Percentiles rank a stretch among this genome's conserved stretches.
Conservation (phyloP, 2,329 filamentous ascomycete species). For the Clonostachys solani region DNA sequence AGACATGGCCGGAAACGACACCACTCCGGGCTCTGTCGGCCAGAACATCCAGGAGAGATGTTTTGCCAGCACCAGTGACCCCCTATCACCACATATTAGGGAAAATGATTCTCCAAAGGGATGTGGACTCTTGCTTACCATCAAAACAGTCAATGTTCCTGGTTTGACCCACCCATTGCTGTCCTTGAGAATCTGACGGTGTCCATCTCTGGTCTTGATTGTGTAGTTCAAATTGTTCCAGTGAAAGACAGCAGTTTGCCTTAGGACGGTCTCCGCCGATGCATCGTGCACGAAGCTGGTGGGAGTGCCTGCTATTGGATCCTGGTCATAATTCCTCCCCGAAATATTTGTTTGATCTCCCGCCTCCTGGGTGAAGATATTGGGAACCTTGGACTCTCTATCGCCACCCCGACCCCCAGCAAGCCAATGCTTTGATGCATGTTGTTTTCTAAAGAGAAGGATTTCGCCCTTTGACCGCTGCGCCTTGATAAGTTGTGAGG, state of each 20-base stretch:
- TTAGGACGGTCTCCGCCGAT: slow-evolving; percentile 16
- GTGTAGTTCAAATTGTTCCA: slow-evolving; percentile 71
- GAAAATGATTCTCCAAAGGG: slow-evolving; percentile 43
- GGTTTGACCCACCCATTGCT: slow-evolving; percentile 72
- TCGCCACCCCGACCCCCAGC: no score
- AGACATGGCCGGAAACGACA: slow-evolving; percentile 61
- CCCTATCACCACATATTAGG: slow-evolving; percentile 13
- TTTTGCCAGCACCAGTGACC: slow-evolving; percentile 42
- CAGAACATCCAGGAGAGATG: slow-evolving; percentile 56
- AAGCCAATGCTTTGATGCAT: not conserved
- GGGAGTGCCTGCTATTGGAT: not conserved
- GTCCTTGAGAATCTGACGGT: slow-evolving; percentile 60
- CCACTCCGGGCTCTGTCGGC: slow-evolving; percentile 65
- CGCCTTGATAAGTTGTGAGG: slow-evolving; percentile 24
- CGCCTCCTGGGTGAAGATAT: no score
- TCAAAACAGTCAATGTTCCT: slow-evolving; percentile 64
- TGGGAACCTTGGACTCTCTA: no score
- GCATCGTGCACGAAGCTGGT: not conserved
- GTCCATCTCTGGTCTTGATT: slow-evolving; percentile 61
- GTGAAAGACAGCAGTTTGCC: slow-evolving; percentile 52
- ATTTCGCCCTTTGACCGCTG: no score
- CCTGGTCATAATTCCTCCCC: not conserved
- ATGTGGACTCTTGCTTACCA: slow-evolving; percentile 35
- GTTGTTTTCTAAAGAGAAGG: slow-evolving; percentile 44
- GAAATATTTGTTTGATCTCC: no score